Conservation (phyloP, 305 asterid genomes). For the Solanum aculeatissimum region DNA sequence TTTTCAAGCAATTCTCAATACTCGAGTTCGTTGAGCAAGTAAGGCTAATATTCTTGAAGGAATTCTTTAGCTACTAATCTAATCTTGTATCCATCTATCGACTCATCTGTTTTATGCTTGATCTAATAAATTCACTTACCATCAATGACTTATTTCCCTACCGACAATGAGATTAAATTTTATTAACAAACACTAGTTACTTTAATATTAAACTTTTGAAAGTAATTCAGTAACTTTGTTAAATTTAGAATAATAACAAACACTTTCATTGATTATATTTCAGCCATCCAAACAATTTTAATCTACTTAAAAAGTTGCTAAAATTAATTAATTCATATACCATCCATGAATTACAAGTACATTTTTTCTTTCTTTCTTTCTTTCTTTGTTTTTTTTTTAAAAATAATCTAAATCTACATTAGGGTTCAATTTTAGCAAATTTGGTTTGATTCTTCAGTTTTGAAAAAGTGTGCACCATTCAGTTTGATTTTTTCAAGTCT, state of each 20-base stretch:
- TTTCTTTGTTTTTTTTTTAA: background rate
- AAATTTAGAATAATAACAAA: background rate
- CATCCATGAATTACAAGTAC: background rate
- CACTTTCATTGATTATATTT: background rate
- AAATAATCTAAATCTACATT: background rate
- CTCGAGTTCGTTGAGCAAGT: too few species aligned
- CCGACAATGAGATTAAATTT: too few species aligned
- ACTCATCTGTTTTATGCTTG: too few species aligned
- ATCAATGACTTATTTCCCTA: too few species aligned
- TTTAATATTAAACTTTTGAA: background rate
- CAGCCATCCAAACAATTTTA: background rate
- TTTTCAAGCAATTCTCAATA: background rate
- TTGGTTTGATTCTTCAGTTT: too few species aligned
- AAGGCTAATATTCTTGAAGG: too few species aligned
- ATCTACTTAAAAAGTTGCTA: background rate
- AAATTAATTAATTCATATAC: background rate
- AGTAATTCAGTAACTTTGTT: background rate
- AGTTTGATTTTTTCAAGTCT: too few species aligned
- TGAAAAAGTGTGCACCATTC: too few species aligned
- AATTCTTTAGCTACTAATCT: too few species aligned
- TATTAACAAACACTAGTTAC: background rate
- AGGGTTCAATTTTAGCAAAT: too few species aligned
- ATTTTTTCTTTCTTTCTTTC: background rate
- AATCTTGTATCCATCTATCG: too few species aligned
- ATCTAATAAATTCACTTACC: too few species aligned